These are phyloP conservation scores for Zangia roseola DNA, from an alignment of 768 basidiomycete species.

Conservation along the genomic window DNA sequence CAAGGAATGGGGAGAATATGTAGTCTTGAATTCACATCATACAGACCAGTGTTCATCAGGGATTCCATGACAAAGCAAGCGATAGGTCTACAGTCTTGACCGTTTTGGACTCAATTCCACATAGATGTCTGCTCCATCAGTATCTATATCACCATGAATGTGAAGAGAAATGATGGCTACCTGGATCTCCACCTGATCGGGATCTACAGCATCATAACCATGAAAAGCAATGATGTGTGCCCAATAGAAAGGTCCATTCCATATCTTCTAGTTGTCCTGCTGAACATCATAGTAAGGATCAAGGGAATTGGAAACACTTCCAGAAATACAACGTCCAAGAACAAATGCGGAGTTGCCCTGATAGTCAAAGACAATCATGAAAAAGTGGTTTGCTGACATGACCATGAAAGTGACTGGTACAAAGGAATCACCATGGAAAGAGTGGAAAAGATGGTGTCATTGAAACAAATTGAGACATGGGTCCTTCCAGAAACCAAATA, in stretches of 20 bases:
- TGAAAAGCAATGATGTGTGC: not conserved
- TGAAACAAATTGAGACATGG: not conserved
- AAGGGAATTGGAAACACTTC: not conserved
- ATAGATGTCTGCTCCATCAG: too few species aligned
- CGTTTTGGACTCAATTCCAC: conserved; percentile 1
- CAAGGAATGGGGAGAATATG: not conserved
- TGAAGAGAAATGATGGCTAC: too few species aligned
- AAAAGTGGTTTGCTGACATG: not conserved
- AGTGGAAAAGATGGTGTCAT: too few species aligned
- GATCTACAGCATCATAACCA: not conserved
- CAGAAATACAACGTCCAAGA: not conserved
- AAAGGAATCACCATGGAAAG: not conserved
- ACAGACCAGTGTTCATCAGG: not conserved
- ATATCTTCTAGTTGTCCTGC: not conserved
- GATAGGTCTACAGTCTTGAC: conserved; percentile 8
- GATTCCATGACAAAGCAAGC: conserved; percentile 1
- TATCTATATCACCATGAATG: too few species aligned
- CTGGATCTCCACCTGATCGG: not conserved
- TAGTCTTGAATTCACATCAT: not conserved
- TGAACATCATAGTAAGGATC: not conserved
- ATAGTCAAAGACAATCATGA: not conserved
- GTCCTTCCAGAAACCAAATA: not conserved
- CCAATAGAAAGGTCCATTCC: conserved; percentile 2
- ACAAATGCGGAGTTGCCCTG: not conserved
- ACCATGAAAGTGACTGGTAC: not conserved